These are phyloP conservation scores for Penicillium goetzii DNA, from an alignment of 495 filamentous ascomycete genomes.

Conservation along the genomic window DNA sequence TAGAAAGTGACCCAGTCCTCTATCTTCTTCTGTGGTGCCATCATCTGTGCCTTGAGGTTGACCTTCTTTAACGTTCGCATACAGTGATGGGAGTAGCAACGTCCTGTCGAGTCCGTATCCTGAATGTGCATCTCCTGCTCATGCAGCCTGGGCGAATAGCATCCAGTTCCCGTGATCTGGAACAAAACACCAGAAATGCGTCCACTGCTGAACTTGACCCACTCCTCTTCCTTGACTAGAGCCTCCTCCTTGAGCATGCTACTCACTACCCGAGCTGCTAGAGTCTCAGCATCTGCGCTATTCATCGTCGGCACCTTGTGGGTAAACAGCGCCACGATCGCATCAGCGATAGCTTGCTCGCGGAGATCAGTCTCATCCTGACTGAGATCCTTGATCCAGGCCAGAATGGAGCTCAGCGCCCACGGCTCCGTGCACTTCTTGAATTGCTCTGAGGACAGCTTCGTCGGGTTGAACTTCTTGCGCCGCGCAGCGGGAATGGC, in stretches of 20 bases:
- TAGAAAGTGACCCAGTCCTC: constrained; percentile 94
- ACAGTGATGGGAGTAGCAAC: constrained; percentile 95
- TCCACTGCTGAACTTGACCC: constrained; percentile 86
- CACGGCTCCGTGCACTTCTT: constrained; percentile 87
- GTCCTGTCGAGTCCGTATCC: constrained; percentile 61
- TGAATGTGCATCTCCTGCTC: constrained; percentile 76
- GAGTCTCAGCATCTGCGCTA: constrained; percentile 89
- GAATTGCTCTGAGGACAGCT: constrained; percentile 81
- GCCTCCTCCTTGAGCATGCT: constrained; percentile 81
- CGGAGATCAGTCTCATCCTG: constrained; percentile 84
- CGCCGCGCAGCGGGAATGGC: constrained; percentile 69
- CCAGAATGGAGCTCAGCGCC: constrained; percentile 85
- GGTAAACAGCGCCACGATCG: constrained; percentile 87
- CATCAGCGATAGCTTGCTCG: constrained; percentile 79
- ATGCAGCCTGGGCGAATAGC: constrained; percentile 85
- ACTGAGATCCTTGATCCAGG: constrained; percentile 85
- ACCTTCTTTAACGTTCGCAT: constrained; percentile 93
- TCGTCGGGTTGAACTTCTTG: constrained; percentile 84
- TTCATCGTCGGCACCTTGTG: constrained; percentile 99
- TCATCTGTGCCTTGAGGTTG: constrained; percentile 72
- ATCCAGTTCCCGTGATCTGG: constrained; percentile 91
- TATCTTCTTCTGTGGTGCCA: constrained; percentile 66
- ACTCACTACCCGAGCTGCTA: constrained; percentile 76
- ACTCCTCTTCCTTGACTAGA: constrained; percentile 90
- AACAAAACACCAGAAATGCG: constrained; percentile 84